phyloP scores from a whole-genome alignment of 257 asterid genomes.

The Galeopsis tetrahit region DNA sequence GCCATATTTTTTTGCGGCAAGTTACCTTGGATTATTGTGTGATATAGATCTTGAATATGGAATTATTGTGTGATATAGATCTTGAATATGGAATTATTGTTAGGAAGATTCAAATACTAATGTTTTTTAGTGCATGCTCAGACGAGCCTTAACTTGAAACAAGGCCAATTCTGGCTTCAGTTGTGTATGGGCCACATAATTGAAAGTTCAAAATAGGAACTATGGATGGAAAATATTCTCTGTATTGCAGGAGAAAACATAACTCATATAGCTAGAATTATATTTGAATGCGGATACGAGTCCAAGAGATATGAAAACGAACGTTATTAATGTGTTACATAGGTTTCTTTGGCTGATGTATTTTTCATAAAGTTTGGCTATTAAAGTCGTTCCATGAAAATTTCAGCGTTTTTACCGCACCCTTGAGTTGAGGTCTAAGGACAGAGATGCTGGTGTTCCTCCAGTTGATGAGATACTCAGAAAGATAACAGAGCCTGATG shows the following conservation, averaged over 20 bases:
- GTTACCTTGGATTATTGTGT: not conserved
- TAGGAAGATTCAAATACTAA: not conserved
- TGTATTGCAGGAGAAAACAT: conserved; percentile 10
- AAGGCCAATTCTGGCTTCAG: not conserved
- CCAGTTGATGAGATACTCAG: conserved; percentile 85
- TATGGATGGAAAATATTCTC: not conserved
- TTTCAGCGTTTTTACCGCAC: conserved; percentile 75
- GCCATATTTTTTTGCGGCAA: conserved; percentile 14
- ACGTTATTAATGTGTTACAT: not conserved
- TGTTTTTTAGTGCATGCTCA: conserved; percentile 12
- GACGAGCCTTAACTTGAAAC: not conserved
- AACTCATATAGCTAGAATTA: conserved; percentile 3
- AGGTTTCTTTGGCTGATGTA: not conserved
- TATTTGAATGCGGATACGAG: not conserved
- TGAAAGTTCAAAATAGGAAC: conserved; percentile 12
- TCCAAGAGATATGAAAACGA: not conserved
- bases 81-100: conserved; percentile 1
- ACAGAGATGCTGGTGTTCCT: conserved; percentile 76
- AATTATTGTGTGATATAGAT: not conserved
- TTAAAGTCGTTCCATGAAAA: conserved; percentile 22
- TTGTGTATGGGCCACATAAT: not conserved
- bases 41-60: not conserved
- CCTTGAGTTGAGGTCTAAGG: conserved; percentile 86
- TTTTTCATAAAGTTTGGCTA: conserved; percentile 8
- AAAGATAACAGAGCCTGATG: conserved; percentile 80